These are phyloP conservation scores for Plantago ovata DNA, from an alignment of 257 asterid species.

Conservation along the genomic window DNA sequence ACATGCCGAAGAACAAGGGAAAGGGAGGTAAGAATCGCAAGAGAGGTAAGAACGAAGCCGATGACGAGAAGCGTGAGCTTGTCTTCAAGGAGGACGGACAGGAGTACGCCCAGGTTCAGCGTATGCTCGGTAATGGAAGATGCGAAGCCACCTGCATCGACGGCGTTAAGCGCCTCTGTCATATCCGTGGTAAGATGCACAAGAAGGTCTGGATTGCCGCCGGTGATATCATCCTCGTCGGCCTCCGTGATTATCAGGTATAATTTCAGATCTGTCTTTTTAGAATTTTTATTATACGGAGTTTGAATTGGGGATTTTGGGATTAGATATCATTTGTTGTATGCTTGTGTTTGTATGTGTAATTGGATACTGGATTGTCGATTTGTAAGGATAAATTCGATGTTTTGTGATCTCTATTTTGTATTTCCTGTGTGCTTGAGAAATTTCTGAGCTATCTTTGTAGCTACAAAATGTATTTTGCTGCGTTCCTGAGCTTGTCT, in stretches of 20 bases:
- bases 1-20: constrained; percentile 98
- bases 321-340: too few relatives aligned
- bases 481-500: too few relatives aligned
- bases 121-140: constrained; percentile 93
- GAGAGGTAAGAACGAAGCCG: constrained; percentile 98
- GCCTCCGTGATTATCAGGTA: constrained; percentile 94
- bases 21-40: constrained; percentile 97
- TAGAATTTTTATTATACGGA: not conserved
- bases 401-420: not conserved
- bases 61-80: constrained; percentile 92
- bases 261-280: not conserved
- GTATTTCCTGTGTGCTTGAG: too few relatives aligned
- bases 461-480: too few relatives aligned
- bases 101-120: constrained; percentile 89
- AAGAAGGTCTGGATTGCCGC: constrained; percentile 97
- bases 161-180: constrained; percentile 83
- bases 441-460: too few relatives aligned
- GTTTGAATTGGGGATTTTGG: too few relatives aligned
- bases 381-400: not conserved
- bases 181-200: constrained; percentile 96
- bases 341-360: not conserved
- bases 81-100: constrained; percentile 95
- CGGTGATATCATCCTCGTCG: constrained; percentile 92
- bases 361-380: not conserved
- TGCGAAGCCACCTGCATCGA: constrained; percentile 90